These are phyloP conservation scores for Climacium dendroides DNA, from an alignment of 225 moss, liverwort and hornwort species.

Conservation along the genomic window DNA sequence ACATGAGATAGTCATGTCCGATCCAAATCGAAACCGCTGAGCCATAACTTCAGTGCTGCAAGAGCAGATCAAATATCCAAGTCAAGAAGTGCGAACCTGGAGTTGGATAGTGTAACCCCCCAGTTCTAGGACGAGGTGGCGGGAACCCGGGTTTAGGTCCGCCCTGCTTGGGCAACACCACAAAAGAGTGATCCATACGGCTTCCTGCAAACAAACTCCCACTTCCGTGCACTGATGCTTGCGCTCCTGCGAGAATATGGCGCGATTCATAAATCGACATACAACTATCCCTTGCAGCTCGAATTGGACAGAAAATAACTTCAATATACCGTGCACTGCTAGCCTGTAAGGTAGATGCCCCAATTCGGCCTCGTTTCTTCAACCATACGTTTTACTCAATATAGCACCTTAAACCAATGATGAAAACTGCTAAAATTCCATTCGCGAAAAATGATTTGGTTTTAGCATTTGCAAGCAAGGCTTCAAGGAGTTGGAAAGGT, in stretches of 20 bases:
- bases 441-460: not conserved
- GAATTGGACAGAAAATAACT: not conserved
- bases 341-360: not conserved
- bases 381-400: not conserved
- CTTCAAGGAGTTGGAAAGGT: not conserved
- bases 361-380: not conserved
- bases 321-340: not conserved
- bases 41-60: not conserved
- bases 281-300: not conserved
- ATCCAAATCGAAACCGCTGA: not conserved
- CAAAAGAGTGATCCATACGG: slow-evolving; percentile 96
- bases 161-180: slow-evolving; percentile 80
- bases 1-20: not conserved
- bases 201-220: slow-evolving; percentile 80
- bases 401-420: not conserved
- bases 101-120: slow-evolving; percentile 78
- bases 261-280: not conserved
- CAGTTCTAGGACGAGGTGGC: slow-evolving; percentile 56
- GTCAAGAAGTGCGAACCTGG: slow-evolving; percentile 42
- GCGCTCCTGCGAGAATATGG: slow-evolving; percentile 35
- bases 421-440: not conserved
- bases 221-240: slow-evolving; percentile 72
- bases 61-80: not conserved
- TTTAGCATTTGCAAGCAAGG: not conserved
- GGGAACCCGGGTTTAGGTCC: slow-evolving; percentile 35